phyloP scores from a whole-genome alignment of 2,329 filamentous ascomycete genomes.

The Ophiocordyceps robertsii region DNA sequence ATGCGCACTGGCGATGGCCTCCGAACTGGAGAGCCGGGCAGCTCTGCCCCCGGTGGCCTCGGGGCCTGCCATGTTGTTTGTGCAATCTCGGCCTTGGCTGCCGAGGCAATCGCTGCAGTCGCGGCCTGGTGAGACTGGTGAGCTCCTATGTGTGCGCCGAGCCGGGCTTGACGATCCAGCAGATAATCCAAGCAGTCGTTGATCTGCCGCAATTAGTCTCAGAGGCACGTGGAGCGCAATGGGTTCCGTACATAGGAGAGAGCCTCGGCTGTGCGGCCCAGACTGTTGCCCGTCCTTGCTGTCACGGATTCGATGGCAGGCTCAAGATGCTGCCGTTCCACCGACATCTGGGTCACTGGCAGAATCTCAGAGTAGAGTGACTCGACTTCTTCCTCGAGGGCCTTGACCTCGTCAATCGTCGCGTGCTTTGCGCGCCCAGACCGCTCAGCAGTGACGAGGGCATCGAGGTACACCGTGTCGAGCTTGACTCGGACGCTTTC shows the following conservation, averaged over 20 bases:
- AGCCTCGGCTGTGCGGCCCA: constrained; percentile 31
- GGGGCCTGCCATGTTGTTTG: constrained; percentile 8
- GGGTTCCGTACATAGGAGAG: constrained; percentile 33
- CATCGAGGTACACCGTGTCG: constrained; percentile 41
- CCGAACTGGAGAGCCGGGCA: constrained; percentile 21
- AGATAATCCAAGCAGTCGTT: constrained; percentile 38
- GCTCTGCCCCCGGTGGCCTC: constrained; percentile 9
- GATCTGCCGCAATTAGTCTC: constrained; percentile 24
- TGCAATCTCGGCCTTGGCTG: constrained; percentile 30
- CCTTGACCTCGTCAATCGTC: constrained; percentile 27
- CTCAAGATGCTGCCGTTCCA: constrained; percentile 52
- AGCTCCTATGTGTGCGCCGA: constrained; percentile 27
- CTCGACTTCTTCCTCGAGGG: constrained; percentile 51
- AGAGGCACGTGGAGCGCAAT: background rate
- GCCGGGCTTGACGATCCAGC: constrained; percentile 28
- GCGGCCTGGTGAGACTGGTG: constrained; percentile 32
- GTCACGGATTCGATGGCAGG: constrained; percentile 39
- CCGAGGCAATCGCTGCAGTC: constrained; percentile 22
- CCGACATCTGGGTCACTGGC: constrained; percentile 56
- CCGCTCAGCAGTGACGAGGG: constrained; percentile 18
- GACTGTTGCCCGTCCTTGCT: constrained; percentile 26
- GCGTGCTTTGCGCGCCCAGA: constrained; percentile 13
- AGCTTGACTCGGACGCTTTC: constrained; percentile 39
- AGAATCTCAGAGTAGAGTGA: constrained; percentile 57
- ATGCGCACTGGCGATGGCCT: constrained; percentile 21